Base-by-base conservation (phyloP, 2,329 filamentous ascomycete genomes). In the Drechslerella coelobrocha region DNA sequence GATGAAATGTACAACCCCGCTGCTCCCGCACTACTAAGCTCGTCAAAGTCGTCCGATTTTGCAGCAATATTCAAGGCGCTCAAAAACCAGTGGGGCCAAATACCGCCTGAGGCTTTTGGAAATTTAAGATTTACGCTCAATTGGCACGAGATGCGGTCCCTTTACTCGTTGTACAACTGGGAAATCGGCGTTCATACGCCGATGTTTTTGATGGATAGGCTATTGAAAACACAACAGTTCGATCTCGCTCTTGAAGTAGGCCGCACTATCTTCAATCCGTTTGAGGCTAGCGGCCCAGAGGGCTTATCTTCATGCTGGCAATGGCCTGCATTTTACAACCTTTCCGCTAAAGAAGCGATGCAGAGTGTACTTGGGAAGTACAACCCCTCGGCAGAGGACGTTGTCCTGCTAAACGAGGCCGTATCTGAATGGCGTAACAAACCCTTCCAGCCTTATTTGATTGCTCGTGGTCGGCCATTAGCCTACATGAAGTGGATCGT, bases 401-500 rank as follows among this genome's bases (percentile, higher is more conserved):
- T 24, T n/a, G 26, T 14, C n/a, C 31, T 27, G 10, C 48, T 27
- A 1, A 41, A 50, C 14, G 23, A 2, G 17, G 41, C 56, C 8
- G 55, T 52, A 2, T 19, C 27, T 1, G 52, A 74, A 24, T 75
- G 76, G 76, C 61, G 75, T 3, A 7, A 39, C 10, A 61, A 75
- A 39, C 73, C 75, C 8, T 77, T 74, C 65, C 0, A 55, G 12
- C 73, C 76, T 0, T 74, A 77, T 68, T 66, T 69, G 1, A 37
- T 76, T 1, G 76, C 77, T 9, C 73, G 77, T 0, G 41, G 19
- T 7, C 53, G 76, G 27, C 74, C 75, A 0, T 21, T 73, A 2
- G 72, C 75, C 2, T 79, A 78, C 60, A 78, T 78, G 78, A 78
- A 77, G 45, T 73, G 74, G 72, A 62, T 76, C 4, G 76, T 75